Conservation (phyloP, 176 grass and related monocot genomes). For the Carex cristatella region DNA sequence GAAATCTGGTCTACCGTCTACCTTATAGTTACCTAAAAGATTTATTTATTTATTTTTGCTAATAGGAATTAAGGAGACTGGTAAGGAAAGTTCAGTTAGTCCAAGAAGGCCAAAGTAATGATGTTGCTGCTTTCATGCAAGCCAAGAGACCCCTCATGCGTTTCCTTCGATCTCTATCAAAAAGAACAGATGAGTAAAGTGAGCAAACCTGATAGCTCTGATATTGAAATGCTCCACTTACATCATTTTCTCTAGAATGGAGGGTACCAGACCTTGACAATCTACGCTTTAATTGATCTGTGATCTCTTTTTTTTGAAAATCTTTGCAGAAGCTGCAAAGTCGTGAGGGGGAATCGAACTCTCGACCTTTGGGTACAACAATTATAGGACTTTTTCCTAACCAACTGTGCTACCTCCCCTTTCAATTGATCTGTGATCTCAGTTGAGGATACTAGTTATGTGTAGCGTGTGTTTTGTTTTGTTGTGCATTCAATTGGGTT, state of each 20-base stretch:
- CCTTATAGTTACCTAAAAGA: background rate
- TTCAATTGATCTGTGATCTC: background rate
- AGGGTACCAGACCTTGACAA: background rate
- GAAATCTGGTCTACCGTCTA: background rate
- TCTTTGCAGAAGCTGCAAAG: too few species aligned
- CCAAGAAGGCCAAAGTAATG: slow-evolving; percentile 36
- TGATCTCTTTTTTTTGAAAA: background rate
- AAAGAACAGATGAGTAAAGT: slow-evolving; percentile 39
- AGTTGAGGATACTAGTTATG: background rate
- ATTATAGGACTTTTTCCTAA: too few species aligned
- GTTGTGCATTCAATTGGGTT: background rate
- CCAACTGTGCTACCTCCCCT: too few species aligned
- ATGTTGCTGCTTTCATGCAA: slow-evolving; percentile 19
- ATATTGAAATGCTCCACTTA: background rate
- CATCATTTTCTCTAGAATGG: background rate
- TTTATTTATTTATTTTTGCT: background rate
- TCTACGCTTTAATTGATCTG: background rate
- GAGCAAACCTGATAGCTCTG: background rate
- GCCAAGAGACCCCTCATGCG: slow-evolving; percentile 61
- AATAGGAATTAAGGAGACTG: slow-evolving; percentile 70
- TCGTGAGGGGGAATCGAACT: too few species aligned
- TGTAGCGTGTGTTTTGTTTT: background rate
- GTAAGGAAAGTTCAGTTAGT: slow-evolving; percentile 56
- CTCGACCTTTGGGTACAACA: too few species aligned
- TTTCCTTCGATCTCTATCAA: slow-evolving; percentile 69